These are phyloP conservation scores for Neonectria faginata DNA, from an alignment of 2,329 filamentous ascomycete species.

Conservation along the genomic window DNA sequence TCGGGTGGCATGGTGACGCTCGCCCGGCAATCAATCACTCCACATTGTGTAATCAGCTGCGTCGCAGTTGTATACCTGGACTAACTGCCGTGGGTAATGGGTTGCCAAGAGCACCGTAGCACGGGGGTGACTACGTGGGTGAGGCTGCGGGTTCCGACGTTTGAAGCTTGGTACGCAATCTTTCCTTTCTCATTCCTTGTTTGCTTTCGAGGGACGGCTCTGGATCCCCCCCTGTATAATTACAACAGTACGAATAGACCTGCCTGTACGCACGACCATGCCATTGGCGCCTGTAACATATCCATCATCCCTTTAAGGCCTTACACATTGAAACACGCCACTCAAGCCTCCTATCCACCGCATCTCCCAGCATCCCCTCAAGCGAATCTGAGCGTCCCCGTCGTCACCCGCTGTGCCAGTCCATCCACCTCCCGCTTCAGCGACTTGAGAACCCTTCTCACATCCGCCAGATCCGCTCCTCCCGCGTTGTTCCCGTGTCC, in stretches of 20 bases:
- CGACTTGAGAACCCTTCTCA: conserved; percentile 57
- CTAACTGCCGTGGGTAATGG: background rate
- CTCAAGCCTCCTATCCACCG: background rate
- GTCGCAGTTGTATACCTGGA: background rate
- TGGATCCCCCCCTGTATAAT: conserved; percentile 41
- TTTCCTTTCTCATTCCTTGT: conserved; percentile 15
- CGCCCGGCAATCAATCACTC: background rate
- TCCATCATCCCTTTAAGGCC: conserved; percentile 41
- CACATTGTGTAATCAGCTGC: background rate
- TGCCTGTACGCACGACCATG: conserved; percentile 45
- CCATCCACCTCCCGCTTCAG: conserved; percentile 59
- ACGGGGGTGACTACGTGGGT: background rate
- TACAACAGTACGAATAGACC: conserved; percentile 40
- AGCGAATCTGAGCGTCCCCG: conserved; percentile 59
- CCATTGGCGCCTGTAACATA: conserved; percentile 47
- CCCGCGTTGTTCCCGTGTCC: conserved; percentile 58
- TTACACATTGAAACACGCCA: conserved; percentile 39
- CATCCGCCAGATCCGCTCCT: conserved; percentile 58
- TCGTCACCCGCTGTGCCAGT: conserved; percentile 57
- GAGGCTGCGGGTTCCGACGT: conserved; percentile 5
- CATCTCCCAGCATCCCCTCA: conserved; percentile 44
- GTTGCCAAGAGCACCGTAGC: background rate
- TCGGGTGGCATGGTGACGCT: background rate
- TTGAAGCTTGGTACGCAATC: conserved; percentile 16
- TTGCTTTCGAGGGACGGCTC: conserved; percentile 35